phyloP scores from a whole-genome alignment of 2,329 filamentous ascomycete species.

The Fusarium devonianum region DNA sequence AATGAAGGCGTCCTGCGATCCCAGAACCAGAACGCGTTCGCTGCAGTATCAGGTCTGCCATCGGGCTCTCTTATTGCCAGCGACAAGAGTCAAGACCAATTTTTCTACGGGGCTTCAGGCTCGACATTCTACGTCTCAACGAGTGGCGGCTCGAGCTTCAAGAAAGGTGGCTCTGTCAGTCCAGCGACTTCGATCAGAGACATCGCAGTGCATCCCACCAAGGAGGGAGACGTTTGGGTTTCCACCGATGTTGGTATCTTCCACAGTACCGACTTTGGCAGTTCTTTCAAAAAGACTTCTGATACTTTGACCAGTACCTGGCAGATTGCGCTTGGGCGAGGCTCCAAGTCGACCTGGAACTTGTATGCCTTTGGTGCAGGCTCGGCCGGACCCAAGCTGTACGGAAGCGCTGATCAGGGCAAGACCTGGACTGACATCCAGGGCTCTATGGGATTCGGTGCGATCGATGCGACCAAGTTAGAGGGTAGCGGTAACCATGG shows the following conservation, averaged over 20 bases:
- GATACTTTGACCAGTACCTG: constrained; percentile 49
- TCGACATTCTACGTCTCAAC: constrained; percentile 60
- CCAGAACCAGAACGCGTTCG: constrained; percentile 52
- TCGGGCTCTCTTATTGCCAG: constrained; percentile 58
- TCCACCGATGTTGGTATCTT: constrained; percentile 63
- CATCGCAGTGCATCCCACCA: constrained; percentile 62
- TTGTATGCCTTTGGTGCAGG: constrained; percentile 58
- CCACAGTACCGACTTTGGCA: constrained; percentile 60
- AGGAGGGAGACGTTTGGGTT: constrained; percentile 66
- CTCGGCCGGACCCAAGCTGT: constrained; percentile 51
- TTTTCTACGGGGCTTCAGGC: constrained; percentile 60
- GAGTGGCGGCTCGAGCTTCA: constrained; percentile 56
- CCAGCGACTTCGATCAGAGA: constrained; percentile 58
- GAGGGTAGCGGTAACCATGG: constrained; percentile 56
- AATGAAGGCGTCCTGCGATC: constrained; percentile 52
- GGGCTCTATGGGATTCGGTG: constrained; percentile 53
- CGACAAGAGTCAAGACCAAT: constrained; percentile 60
- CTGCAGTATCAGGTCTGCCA: constrained; percentile 54
- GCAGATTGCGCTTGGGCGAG: constrained; percentile 54
- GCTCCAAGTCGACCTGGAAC: constrained; percentile 51
- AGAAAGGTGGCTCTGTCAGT: constrained; percentile 46
- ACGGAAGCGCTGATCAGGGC: constrained; percentile 54
- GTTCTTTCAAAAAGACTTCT: constrained; percentile 53
- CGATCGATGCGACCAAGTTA: constrained; percentile 50
- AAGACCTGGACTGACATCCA: constrained; percentile 57